Evolutionary conservation across 805 yeast genomes (phyloP), one percentile per base, ranked within the genome.

Genomic region (Debaryomyces tyrocola): DNA sequence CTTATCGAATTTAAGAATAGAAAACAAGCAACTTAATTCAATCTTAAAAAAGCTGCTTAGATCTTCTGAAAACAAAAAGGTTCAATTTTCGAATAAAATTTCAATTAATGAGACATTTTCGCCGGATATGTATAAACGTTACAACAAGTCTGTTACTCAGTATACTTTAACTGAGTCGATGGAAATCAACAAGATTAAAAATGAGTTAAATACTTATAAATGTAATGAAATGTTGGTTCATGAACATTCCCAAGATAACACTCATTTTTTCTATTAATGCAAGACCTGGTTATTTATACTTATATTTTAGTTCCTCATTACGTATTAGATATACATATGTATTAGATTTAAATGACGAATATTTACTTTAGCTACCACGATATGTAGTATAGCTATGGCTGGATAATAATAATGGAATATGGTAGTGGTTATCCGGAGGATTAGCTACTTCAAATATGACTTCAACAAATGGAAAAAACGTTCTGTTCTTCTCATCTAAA

Each of bases 361-460:
- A 14, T 17, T n/a, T n/a, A 31, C 17, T 18, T 41, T 54, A 85
- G 59, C 87, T 82, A 1, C 98, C 98, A 46, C 97, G 78, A 69
- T 91, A 91, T 0, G 97, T 91, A 5, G 96, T 82, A 69, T 90
- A 91, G 29, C 96, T 85, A 67, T 85, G 89, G 60, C 89, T 89
- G 37, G 96, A 83, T 47, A 91, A 70, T 44, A 91, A 75, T 50
- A 91, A 69, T 0, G 98, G 98, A 45, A 91, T 85, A 62, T 91
- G 98, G 66, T 90, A 91, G 63, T 91, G 98, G 33, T 79, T 70
- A 49, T 84, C 89, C 0, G 89, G 84, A 0, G 87, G 86, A 51
- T 75, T 73, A 6, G 75, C 76, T 3, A 91, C 80, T 27, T 77
- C 78, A 60, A 91, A 91, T 0, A 77, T 73, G 34, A 91, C 87